Evolutionary conservation across 768 basidiomycete species (phyloP).

Genomic region (Leccinum sublutescens): DNA sequence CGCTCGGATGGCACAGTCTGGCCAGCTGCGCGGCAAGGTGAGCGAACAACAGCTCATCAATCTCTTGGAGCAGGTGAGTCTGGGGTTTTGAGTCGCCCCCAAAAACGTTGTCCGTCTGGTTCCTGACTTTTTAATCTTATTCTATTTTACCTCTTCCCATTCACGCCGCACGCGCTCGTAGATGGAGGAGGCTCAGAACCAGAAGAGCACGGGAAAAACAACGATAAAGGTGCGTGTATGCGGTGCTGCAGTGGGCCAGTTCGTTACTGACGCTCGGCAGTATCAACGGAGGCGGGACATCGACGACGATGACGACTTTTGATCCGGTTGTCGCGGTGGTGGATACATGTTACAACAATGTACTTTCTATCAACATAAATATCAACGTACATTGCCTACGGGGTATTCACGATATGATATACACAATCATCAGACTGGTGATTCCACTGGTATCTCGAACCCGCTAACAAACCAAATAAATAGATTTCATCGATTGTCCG

Average conservation of each 20-base stretch:
- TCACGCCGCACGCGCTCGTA: constrained; percentile 23
- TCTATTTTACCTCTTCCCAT: background rate
- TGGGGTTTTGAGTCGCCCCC: background rate
- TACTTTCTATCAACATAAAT: background rate
- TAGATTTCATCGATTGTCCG: background rate
- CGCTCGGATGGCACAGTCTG: constrained; percentile 78
- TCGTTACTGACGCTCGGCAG: constrained; percentile 29
- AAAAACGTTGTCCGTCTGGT: no score
- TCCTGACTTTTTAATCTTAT: background rate
- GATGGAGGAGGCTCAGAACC: constrained; percentile 56
- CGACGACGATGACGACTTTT: constrained; percentile 65
- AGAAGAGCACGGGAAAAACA: constrained; percentile 51
- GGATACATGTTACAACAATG: background rate
- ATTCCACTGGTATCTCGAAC: background rate
- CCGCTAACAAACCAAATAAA: background rate
- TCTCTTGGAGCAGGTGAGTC: constrained; percentile 75
- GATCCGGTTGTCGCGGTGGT: background rate
- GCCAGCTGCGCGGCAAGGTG: constrained; percentile 75
- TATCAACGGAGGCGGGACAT: constrained; percentile 65
- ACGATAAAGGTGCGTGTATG: constrained; percentile 51
- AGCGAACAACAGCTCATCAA: constrained; percentile 81
- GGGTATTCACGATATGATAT: background rate
- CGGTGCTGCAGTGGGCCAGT: background rate
- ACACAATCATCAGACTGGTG: background rate
- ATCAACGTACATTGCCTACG: background rate